Percentiles rank a stretch among this genome's conserved stretches.
phyloP scores from a whole-genome alignment of 495 filamentous ascomycete species.

The Xylaria venustula region DNA sequence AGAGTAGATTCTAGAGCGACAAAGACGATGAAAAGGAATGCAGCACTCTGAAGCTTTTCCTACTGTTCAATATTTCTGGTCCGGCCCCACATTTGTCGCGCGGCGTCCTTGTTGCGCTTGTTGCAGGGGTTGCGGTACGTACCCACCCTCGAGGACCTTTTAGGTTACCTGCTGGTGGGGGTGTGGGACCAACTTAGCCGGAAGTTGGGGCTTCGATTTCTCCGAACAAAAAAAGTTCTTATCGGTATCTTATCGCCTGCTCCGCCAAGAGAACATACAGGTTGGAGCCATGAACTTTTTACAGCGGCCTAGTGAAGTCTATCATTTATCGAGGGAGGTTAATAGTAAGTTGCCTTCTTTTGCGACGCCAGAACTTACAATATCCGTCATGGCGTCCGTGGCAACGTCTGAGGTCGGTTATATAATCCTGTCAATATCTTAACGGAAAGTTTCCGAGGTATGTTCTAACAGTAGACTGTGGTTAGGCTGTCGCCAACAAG shows the following conservation, averaged over 20 bases:
- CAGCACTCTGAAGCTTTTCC: conserved; percentile 7
- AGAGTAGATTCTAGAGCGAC: not conserved
- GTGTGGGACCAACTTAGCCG: not conserved
- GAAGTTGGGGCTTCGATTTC: not conserved
- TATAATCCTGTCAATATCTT: not conserved
- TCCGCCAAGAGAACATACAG: conserved; percentile 13
- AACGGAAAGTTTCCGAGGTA: not conserved
- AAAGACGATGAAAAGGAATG: not conserved
- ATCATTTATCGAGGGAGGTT: not conserved
- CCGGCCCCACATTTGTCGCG: conserved; percentile 11
- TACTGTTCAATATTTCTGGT: conserved; percentile 6
- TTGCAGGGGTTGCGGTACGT: too few species aligned
- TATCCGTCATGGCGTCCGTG: conserved; percentile 5
- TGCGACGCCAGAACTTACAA: conserved; percentile 9
- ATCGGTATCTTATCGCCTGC: conserved; percentile 23
- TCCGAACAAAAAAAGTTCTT: conserved; percentile 15
- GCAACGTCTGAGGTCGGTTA: conserved; percentile 2
- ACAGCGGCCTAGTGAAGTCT: not conserved
- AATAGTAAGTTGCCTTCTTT: not conserved
- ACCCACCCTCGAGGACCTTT: too few species aligned
- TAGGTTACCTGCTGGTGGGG: not conserved
- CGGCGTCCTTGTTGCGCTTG: too few species aligned
- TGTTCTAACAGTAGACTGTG: not conserved
- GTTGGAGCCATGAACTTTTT: conserved; percentile 14
- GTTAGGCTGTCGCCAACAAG: conserved; percentile 17